These are phyloP conservation scores for Fusarium coffeatum DNA, from an alignment of 2,329 filamentous ascomycete species.

Conservation along the genomic window DNA sequence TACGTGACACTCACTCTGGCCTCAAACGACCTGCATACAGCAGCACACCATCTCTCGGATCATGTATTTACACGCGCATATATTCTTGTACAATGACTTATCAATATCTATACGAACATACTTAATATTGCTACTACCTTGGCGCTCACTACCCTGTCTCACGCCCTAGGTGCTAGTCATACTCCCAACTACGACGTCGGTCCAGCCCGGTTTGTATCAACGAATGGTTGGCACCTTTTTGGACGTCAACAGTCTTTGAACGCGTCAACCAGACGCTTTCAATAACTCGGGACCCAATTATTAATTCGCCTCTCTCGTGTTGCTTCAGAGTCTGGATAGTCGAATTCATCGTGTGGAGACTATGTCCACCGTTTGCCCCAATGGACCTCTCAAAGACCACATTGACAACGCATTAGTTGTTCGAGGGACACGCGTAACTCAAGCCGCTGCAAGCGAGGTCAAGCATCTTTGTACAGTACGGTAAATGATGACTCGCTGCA, in stretches of 20 bases:
- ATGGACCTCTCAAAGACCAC: not conserved
- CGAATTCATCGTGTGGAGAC: conserved; percentile 5
- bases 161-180: not conserved
- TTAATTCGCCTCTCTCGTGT: conserved; percentile 2
- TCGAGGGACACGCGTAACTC: conserved; percentile 42
- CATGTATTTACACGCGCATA: conserved; percentile 38
- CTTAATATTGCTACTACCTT: conserved; percentile 35
- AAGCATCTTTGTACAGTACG: conserved; percentile 6
- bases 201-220: not conserved
- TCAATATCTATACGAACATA: conserved; percentile 31
- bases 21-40: conserved; percentile 17
- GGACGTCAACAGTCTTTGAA: not conserved
- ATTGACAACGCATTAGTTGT: conserved; percentile 11
- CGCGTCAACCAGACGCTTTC: conserved; percentile 7
- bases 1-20: conserved; percentile 22
- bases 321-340: not conserved
- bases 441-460: conserved; percentile 39
- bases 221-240: not conserved
- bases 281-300: not conserved
- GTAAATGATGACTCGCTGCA: not conserved
- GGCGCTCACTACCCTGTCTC: conserved; percentile 20
- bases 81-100: conserved; percentile 38
- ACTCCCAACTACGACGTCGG: not conserved
- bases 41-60: conserved; percentile 31
- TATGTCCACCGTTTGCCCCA: conserved; percentile 12